Percentiles rank a stretch among this genome's conserved stretches.
These are phyloP conservation scores for Epichloe coenophiala DNA, from an alignment of 2,329 filamentous ascomycete genomes.

Conservation along the genomic window DNA sequence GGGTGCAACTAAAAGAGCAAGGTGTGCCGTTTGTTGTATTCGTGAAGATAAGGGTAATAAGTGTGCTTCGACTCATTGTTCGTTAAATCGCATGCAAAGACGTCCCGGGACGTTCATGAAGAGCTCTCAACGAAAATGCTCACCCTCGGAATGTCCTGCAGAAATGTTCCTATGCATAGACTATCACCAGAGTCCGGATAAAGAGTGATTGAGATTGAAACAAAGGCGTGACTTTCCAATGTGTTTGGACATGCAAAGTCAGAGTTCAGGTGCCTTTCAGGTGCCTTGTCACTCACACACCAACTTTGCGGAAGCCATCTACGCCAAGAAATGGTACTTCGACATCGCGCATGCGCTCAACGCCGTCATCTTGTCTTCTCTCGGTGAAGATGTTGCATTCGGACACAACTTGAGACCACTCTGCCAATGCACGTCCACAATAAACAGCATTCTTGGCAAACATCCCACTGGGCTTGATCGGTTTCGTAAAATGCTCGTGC, in stretches of 20 bases:
- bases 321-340: constrained; percentile 37
- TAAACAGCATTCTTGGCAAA: constrained; percentile 41
- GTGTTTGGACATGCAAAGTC: not conserved
- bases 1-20: not conserved
- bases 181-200: not conserved
- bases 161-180: not conserved
- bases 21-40: not conserved
- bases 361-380: constrained; percentile 58
- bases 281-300: not conserved
- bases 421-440: constrained; percentile 59
- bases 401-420: constrained; percentile 62
- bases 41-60: not conserved
- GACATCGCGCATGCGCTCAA: constrained; percentile 50
- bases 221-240: not conserved
- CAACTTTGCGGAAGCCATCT: constrained; percentile 24
- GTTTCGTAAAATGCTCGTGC: constrained; percentile 23
- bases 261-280: not conserved
- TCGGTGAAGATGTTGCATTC: constrained; percentile 78
- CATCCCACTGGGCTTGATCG: constrained; percentile 31
- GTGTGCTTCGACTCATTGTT: not conserved
- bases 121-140: not conserved
- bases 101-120: not conserved
- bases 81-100: not conserved
- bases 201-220: not conserved
- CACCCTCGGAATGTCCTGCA: not conserved